Percentiles rank a stretch among this genome's conserved stretches.
Conservation (phyloP, 768 basidiomycete species). For the Fomitopsis pulvina region DNA sequence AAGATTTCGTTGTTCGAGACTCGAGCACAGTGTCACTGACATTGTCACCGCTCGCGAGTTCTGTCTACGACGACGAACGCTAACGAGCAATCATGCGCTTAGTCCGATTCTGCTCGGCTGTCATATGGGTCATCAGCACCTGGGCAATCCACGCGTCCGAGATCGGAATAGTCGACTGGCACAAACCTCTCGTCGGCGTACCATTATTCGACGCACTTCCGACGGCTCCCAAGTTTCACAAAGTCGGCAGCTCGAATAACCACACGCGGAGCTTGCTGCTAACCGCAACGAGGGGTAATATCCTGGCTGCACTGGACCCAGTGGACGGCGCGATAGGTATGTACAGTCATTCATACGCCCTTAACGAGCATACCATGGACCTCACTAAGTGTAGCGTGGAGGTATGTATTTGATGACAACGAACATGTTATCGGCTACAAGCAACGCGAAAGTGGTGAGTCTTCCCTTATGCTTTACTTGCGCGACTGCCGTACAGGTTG, state of each 20-base stretch:
- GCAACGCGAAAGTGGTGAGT: slow-evolving; percentile 50
- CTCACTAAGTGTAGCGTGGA: slow-evolving; percentile 53
- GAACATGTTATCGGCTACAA: slow-evolving; percentile 67
- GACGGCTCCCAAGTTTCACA: slow-evolving; percentile 57
- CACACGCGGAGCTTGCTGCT: slow-evolving; percentile 45
- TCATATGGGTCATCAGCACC: background rate
- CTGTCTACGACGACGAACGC: too few relatives aligned
- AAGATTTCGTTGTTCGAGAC: too few relatives aligned
- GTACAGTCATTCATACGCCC: slow-evolving; percentile 13
- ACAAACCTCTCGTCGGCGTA: slow-evolving; percentile 69
- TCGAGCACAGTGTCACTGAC: too few relatives aligned
- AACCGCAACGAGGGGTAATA: slow-evolving; percentile 65
- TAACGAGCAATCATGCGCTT: background rate
- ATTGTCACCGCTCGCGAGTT: too few relatives aligned
- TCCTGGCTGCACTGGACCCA: slow-evolving; percentile 67
- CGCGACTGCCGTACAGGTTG: background rate
- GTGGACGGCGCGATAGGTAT: slow-evolving; percentile 67
- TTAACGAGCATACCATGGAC: slow-evolving; percentile 1
- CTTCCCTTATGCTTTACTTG: background rate
- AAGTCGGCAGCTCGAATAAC: slow-evolving; percentile 20
- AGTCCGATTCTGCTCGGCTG: background rate
- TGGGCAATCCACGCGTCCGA: slow-evolving; percentile 51
- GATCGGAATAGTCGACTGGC: slow-evolving; percentile 84
- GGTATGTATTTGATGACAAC: slow-evolving; percentile 63
- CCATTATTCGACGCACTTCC: slow-evolving; percentile 46